A percentile compares a stretch with the other conserved stretches of the same genome.
These are phyloP conservation scores for Rhynchospora breviuscula DNA, from an alignment of 176 grass and related monocot genomes.

Conservation along the genomic window DNA sequence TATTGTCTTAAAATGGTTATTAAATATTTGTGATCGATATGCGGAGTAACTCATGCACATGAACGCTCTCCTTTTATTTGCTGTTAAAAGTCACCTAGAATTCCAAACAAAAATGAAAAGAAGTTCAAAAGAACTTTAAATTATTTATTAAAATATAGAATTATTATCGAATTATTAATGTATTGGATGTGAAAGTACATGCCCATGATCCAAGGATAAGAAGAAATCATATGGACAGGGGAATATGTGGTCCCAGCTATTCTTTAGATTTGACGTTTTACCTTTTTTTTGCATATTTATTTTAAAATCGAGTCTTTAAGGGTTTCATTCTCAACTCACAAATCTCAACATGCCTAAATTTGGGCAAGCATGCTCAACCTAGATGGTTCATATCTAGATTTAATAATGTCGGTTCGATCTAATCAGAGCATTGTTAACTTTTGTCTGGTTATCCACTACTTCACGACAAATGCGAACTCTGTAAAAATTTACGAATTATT, in stretches of 20 bases:
- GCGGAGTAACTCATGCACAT: background rate
- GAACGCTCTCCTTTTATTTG: background rate
- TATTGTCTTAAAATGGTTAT: background rate
- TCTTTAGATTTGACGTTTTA: background rate
- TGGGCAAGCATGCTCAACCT: background rate
- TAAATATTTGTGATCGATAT: background rate
- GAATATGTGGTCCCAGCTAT: conserved; percentile 1
- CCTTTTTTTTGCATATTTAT: background rate
- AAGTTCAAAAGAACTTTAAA: background rate
- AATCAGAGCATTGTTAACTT: too few relatives aligned
- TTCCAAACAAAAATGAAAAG: background rate
- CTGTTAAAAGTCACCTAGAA: background rate
- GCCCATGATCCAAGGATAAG: conserved; percentile 18
- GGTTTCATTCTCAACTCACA: too few relatives aligned
- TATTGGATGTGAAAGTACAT: conserved; percentile 8
- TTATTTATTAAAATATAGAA: background rate
- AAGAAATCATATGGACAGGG: background rate
- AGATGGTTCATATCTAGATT: background rate
- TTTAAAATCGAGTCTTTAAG: background rate
- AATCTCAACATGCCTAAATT: background rate
- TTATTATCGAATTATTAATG: background rate
- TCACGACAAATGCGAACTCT: too few relatives aligned
- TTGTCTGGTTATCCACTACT: too few relatives aligned
- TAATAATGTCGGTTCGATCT: background rate
- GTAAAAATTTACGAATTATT: too few relatives aligned